Conservation (phyloP, 2,329 filamentous ascomycete species). For the Verticillium albo-atrum region DNA sequence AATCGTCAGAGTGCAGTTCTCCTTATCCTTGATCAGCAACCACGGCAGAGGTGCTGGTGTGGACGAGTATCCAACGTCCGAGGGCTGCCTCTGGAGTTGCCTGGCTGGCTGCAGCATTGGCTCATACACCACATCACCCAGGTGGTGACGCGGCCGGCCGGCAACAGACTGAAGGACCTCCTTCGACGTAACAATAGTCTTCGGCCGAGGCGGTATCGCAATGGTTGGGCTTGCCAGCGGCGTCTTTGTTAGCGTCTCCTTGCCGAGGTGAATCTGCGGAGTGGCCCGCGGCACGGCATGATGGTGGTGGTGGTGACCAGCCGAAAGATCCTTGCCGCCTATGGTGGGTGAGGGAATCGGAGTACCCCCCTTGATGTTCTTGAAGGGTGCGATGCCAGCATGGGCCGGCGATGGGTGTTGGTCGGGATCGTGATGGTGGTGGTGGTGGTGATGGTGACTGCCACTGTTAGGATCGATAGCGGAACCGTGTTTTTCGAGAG, state of each 20-base stretch:
- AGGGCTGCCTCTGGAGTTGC: slow-evolving; percentile 34
- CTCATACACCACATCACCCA: slow-evolving; percentile 81
- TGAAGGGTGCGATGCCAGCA: slow-evolving; percentile 38
- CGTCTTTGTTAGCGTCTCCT: slow-evolving; percentile 17
- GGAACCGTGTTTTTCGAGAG: background rate
- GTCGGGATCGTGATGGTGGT: slow-evolving; percentile 50
- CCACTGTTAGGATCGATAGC: slow-evolving; percentile 6
- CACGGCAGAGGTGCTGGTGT: slow-evolving; percentile 71
- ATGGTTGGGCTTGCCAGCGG: slow-evolving; percentile 31
- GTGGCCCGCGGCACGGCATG: slow-evolving; percentile 35
- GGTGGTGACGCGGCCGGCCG: slow-evolving; percentile 67
- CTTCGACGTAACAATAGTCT: slow-evolving; percentile 63
- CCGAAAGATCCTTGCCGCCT: background rate
- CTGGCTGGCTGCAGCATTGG: slow-evolving; percentile 56
- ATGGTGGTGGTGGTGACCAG: slow-evolving; percentile 44
- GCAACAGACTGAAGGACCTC: slow-evolving; percentile 69
- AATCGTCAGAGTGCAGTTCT: slow-evolving; percentile 87
- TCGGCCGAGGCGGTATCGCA: slow-evolving; percentile 53
- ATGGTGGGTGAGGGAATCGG: slow-evolving; percentile 41
- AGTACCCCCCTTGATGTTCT: slow-evolving; percentile 42
- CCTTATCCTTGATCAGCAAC: slow-evolving; percentile 65
- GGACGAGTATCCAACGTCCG: slow-evolving; percentile 40
- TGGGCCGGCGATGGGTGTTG: slow-evolving; percentile 37
- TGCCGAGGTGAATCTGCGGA: slow-evolving; percentile 13
- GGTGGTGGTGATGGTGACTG: slow-evolving; percentile 52